These are phyloP conservation scores for Aspergillus piperis DNA, from an alignment of 2,329 filamentous ascomycete species.

Conservation along the genomic window DNA sequence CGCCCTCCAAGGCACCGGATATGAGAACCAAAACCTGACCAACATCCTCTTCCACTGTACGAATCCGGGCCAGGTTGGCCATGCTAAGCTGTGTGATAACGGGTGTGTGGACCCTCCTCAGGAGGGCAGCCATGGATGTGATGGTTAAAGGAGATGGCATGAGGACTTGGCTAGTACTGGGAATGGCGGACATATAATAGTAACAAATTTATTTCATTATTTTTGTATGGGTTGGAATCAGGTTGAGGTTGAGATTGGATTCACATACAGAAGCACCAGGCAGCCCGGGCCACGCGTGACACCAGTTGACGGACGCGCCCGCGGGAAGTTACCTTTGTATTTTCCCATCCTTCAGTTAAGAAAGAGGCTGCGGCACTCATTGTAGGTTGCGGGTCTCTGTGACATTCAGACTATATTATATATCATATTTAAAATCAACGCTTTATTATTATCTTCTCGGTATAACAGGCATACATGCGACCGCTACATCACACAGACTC, in stretches of 20 bases:
- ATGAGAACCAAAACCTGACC: conserved; percentile 29
- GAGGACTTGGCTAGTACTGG: no score
- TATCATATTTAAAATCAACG: no score
- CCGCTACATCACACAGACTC: no score
- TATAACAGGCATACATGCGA: no score
- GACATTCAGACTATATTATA: no score
- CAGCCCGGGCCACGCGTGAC: not conserved
- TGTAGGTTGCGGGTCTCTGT: no score
- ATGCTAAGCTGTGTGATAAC: conserved; percentile 33
- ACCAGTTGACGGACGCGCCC: not conserved
- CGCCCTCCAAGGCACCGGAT: conserved; percentile 29
- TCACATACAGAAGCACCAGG: no score
- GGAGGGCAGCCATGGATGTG: conserved; percentile 33
- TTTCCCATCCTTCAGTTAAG: no score
- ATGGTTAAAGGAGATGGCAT: not conserved
- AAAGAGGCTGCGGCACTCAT: no score
- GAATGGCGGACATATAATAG: no score
- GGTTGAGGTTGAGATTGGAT: no score
- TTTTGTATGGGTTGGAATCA: not conserved
- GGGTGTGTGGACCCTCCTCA: conserved; percentile 29
- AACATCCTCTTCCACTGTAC: conserved; percentile 39
- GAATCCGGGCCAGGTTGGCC: conserved; percentile 36
- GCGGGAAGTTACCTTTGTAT: not conserved
- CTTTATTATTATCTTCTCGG: no score
- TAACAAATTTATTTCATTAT: not conserved